Conservation (phyloP, 345 rosid genomes). For the Orychophragmus violaceus region DNA sequence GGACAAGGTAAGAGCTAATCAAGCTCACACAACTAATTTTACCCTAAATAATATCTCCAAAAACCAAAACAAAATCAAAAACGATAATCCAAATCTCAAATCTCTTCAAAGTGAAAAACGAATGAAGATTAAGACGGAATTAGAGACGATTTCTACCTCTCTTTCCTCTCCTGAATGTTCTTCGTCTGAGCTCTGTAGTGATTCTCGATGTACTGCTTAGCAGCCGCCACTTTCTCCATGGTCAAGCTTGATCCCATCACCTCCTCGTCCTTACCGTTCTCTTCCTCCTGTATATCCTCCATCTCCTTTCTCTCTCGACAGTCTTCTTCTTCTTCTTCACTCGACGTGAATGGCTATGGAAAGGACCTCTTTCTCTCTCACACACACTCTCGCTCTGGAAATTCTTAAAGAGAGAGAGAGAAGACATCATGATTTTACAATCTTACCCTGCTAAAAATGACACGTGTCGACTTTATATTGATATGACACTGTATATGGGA, state of each 20-base stretch:
- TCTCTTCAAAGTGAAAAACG: background rate
- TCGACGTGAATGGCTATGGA: slow-evolving; percentile 14
- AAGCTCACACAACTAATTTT: slow-evolving; percentile 20
- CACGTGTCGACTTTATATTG: slow-evolving; percentile 13
- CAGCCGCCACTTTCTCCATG: slow-evolving; percentile 98
- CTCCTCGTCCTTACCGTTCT: slow-evolving; percentile 43
- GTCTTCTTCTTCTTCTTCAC: slow-evolving; percentile 16
- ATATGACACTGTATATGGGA: slow-evolving; percentile 11
- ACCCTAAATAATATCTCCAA: slow-evolving; percentile 19
- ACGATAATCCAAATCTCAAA: slow-evolving; percentile 22
- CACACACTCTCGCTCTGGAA: slow-evolving; percentile 18
- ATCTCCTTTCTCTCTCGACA: slow-evolving; percentile 25
- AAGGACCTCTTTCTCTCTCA: slow-evolving; percentile 24
- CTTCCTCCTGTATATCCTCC: slow-evolving; percentile 54
- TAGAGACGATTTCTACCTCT: slow-evolving; percentile 43
- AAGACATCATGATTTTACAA: background rate
- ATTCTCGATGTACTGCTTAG: slow-evolving; percentile 95
- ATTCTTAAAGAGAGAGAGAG: slow-evolving; percentile 4
- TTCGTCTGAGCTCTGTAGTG: slow-evolving; percentile 90
- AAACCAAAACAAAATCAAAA: background rate
- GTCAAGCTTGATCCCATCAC: slow-evolving; percentile 84
- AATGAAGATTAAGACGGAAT: background rate
- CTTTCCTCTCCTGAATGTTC: slow-evolving; percentile 84
- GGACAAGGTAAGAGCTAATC: background rate
- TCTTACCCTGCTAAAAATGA: slow-evolving; percentile 17